phyloP scores from a whole-genome alignment of 805 yeast species.

The Starmerella sp. region DNA sequence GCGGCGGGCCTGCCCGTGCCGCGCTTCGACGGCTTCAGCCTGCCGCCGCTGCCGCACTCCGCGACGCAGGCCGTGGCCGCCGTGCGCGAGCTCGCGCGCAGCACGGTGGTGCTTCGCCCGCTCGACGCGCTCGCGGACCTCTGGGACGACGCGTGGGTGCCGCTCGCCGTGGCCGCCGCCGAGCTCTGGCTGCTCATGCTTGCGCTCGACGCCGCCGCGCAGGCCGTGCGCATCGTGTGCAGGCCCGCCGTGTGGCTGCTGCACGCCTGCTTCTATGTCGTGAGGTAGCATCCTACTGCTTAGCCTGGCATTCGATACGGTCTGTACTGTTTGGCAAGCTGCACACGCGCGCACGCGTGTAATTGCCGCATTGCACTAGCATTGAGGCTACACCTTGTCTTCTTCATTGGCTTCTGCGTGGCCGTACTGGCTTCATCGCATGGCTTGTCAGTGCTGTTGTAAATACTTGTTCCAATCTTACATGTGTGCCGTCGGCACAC shows the following conservation, averaged over 20 bases:
- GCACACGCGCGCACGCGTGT: no score
- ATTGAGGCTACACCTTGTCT: no score
- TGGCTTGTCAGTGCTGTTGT: no score
- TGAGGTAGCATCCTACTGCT: not conserved
- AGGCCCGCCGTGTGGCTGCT: constrained; percentile 10
- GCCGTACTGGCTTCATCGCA: no score
- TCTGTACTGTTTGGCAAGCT: no score
- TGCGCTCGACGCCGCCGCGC: constrained; percentile 1
- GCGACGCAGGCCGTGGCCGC: not conserved
- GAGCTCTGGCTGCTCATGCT: constrained; percentile 18
- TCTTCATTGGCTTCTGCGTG: no score
- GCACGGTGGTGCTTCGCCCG: constrained; percentile 9
- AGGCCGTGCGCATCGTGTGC: constrained; percentile 4
- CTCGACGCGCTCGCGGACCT: constrained; percentile 7
- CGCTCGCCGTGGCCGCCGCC: not conserved
- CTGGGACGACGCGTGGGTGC: not conserved
- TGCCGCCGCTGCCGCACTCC: not conserved
- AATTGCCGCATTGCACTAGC: no score
- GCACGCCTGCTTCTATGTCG: not conserved
- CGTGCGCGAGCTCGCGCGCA: constrained; percentile 3
- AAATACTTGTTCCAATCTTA: no score
- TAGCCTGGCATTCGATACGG: no score
- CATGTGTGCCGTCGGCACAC: no score
- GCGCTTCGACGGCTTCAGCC: not conserved
- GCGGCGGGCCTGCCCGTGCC: not conserved